These are phyloP conservation scores for Fusarium temperatum DNA, from an alignment of 2,329 filamentous ascomycete species.

Conservation along the genomic window DNA sequence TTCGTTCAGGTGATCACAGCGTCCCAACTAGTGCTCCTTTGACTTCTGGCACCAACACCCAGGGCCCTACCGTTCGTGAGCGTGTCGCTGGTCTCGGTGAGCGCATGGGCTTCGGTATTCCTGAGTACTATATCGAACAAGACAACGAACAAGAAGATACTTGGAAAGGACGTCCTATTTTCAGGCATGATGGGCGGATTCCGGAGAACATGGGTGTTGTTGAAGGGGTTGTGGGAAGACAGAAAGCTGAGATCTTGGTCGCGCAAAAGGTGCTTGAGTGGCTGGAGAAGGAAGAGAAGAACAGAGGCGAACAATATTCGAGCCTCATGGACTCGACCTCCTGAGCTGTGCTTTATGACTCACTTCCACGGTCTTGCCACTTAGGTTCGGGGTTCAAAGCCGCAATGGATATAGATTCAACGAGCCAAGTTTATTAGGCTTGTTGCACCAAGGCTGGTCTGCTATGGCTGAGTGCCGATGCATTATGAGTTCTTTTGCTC, in stretches of 20 bases:
- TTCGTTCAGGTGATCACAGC: not conserved
- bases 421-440: not conserved
- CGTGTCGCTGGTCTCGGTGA: conserved; percentile 47
- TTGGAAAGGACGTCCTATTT: conserved; percentile 51
- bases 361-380: not conserved
- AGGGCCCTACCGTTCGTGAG: conserved; percentile 26
- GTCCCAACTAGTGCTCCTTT: not conserved
- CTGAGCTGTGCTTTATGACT: not conserved
- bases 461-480: not conserved
- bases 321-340: not conserved
- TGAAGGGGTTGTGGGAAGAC: conserved; percentile 46
- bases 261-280: conserved; percentile 51
- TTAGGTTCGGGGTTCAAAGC: not conserved
- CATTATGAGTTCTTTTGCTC: not conserved
- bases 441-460: not conserved
- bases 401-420: not conserved
- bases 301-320: conserved; percentile 1
- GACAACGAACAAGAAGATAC: conserved; percentile 36
- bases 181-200: conserved; percentile 43
- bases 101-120: conserved; percentile 45
- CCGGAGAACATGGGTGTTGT: conserved; percentile 49
- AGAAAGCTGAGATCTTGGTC: conserved; percentile 50
- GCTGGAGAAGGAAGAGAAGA: conserved; percentile 43
- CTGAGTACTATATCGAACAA: conserved; percentile 46
- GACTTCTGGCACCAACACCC: not conserved